A percentile compares a stretch with the other conserved stretches of the same genome.
Conservation (phyloP, 2,329 filamentous ascomycete species). For the Claviceps cyperi region DNA sequence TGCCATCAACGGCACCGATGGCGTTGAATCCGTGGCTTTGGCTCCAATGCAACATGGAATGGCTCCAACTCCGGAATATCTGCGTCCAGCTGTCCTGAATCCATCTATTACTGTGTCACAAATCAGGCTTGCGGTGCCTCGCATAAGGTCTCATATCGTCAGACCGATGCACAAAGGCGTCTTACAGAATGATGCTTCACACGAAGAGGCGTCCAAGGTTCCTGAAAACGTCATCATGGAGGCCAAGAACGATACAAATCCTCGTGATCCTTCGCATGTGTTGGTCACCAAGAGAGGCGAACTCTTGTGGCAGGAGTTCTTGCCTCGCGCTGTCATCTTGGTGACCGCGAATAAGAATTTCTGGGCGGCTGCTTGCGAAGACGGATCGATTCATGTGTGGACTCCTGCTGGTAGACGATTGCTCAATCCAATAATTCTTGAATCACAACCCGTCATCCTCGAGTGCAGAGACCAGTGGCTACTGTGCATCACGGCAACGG, state of each 20-base stretch:
- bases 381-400: slow-evolving; percentile 82
- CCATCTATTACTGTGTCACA: slow-evolving; percentile 72
- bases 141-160: slow-evolving; percentile 68
- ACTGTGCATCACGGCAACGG: slow-evolving; percentile 75
- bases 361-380: slow-evolving; percentile 88
- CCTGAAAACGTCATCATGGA: slow-evolving; percentile 69
- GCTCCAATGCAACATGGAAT: slow-evolving; percentile 44
- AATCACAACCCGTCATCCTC: slow-evolving; percentile 86
- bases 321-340: slow-evolving; percentile 75
- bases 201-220: slow-evolving; percentile 47
- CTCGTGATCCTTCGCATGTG: slow-evolving; percentile 70
- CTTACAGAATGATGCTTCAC: slow-evolving; percentile 34
- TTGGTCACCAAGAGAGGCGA: slow-evolving; percentile 68
- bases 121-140: slow-evolving; percentile 73
- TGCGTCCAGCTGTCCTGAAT: slow-evolving; percentile 76
- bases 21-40: slow-evolving; percentile 60
- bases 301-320: slow-evolving; percentile 83
- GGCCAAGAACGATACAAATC: slow-evolving; percentile 67
- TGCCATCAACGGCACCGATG: slow-evolving; percentile 61
- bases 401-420: slow-evolving; percentile 79
- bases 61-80: slow-evolving; percentile 62
- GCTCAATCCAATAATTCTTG: slow-evolving; percentile 71
- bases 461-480: slow-evolving; percentile 85
- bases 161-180: slow-evolving; percentile 61
- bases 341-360: slow-evolving; percentile 82